Base-by-base conservation (phyloP, 176 grass and related monocot species). In the Cymbopogon citratus region DNA sequence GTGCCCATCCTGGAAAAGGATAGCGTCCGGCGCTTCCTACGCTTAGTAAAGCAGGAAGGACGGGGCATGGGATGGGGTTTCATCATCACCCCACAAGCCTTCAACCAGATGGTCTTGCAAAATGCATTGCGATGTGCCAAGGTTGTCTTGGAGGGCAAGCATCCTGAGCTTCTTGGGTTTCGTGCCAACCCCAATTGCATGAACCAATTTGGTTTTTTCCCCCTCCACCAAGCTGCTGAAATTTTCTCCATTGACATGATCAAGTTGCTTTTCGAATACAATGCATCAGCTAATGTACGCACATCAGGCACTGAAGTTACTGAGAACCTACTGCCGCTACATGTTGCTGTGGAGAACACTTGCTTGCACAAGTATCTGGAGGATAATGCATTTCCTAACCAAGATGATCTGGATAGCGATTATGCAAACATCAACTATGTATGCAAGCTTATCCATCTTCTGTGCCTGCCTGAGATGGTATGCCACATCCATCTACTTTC, bases 271-370 rank as follows among this genome's bases (percentile, higher is more conserved):
- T 3, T 70, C 9, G 4, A 12, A 11, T 10, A 43, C 5, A 39
- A 39, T 43, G 67, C 38, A 5, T 14, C 5, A 25, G 7, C 68
- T 0, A 44, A 43, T 71, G 4, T 71, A 71, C 21, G 68, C n/a
- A 71, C 39, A 5, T 12, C 23, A 25, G 68, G 39, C 23, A 3
- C 2, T 15, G 0, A 7, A 44, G 68, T 26, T 4, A 7, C 15
- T 43, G 68, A 14, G n/a, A 35, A 9, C n/a, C 39, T 71, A 44
- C 38, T 44, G 10, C 68, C 68, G 7, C 68, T 71, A 39, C 68
- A 71, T 71, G 68, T 71, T 25, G 68, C 68, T 7, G 68, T 71
- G 41, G 39, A 71, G 12, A 71, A 71, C 68, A 71, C 68, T 26
- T 71, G 68, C 68, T 3, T 71, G 68, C 68, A 71, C 12, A 71